Evolutionary conservation across 23 red algal species (phyloP).

Genomic region (Gracilaria caudata): DNA sequence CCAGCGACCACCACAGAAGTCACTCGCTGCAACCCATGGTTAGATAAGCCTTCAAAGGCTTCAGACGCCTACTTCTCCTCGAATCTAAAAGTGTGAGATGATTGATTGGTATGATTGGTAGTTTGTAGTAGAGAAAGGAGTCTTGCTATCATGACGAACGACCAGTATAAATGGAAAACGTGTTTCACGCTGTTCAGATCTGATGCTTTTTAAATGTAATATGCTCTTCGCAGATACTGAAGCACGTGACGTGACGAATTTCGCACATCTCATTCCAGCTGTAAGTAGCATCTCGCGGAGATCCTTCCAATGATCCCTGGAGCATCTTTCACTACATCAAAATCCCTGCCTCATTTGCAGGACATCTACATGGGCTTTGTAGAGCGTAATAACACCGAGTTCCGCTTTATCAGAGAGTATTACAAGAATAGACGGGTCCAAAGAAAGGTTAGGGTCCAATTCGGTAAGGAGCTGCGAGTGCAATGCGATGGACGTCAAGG

Average conservation of each 20-base stretch:
- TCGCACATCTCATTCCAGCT: background rate
- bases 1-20: slow-evolving; percentile 18
- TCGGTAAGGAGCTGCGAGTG: slow-evolving; percentile 28
- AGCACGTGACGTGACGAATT: background rate
- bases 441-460: slow-evolving; percentile 11
- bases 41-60: slow-evolving; percentile 27
- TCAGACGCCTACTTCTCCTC: background rate
- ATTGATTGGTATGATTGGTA: background rate
- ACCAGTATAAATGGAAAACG: slow-evolving; percentile 39
- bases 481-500: slow-evolving; percentile 20
- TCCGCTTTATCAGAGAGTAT: background rate
- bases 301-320: background rate
- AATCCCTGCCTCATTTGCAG: too few species aligned
- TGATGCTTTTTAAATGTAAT: slow-evolving; percentile 27
- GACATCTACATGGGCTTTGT: too few species aligned
- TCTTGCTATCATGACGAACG: background rate
- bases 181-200: slow-evolving; percentile 7
- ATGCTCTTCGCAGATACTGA: background rate
- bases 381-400: background rate
- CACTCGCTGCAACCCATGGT: slow-evolving; percentile 32
- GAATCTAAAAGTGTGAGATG: too few species aligned
- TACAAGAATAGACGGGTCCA: slow-evolving; percentile 35
- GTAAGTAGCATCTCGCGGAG: background rate
- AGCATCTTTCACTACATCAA: background rate
- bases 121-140: background rate